Conservation (phyloP, 371 early-diverging fungal genomes). For the Circinella minor region DNA sequence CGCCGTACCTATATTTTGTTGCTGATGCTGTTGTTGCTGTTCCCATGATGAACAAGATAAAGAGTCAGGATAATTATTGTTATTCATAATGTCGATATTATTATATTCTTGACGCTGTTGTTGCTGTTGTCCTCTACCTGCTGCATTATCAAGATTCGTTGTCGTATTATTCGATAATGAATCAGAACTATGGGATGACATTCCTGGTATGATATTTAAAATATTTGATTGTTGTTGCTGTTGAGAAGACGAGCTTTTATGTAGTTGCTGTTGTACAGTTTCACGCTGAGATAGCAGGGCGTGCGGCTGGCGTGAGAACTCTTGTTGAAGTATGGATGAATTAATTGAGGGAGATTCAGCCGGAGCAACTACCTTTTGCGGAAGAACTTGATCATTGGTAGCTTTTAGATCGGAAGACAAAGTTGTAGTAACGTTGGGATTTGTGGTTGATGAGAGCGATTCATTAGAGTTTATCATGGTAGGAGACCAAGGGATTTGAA, state of each 20-base stretch:
- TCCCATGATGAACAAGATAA: background rate
- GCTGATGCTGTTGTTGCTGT: background rate
- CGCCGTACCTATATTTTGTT: background rate
- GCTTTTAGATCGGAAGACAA: conserved; percentile 10
- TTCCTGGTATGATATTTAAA: background rate
- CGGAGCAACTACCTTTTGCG: conserved; percentile 5
- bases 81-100: background rate
- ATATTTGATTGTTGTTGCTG: conserved; percentile 1
- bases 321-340: conserved; percentile 8
- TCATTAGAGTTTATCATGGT: conserved; percentile 8
- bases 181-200: background rate
- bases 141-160: background rate
- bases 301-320: conserved; percentile 11
- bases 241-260: background rate
- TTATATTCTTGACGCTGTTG: background rate
- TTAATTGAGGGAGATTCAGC: conserved; percentile 2
- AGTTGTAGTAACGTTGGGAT: background rate
- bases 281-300: conserved; percentile 9
- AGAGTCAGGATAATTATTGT: background rate
- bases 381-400: conserved; percentile 1
- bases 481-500: conserved; percentile 17
- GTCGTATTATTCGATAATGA: too few relatives aligned
- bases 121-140: background rate
- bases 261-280: conserved; percentile 6
- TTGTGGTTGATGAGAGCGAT: background rate